These are phyloP conservation scores for Prunus padus DNA, from an alignment of 306 rosid species.

Conservation along the genomic window DNA sequence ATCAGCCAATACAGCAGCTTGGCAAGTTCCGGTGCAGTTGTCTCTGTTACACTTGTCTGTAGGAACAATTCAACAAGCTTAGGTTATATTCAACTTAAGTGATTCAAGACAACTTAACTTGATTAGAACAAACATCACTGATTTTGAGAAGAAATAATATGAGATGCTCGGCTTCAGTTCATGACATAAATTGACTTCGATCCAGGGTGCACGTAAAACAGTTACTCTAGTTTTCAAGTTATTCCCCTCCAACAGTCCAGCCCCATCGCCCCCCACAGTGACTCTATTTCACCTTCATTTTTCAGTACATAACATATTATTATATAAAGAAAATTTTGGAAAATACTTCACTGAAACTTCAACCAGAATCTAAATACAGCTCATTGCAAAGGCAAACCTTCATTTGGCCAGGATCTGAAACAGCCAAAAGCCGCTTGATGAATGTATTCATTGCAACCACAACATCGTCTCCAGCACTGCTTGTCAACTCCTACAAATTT, in stretches of 20 bases:
- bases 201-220: not conserved
- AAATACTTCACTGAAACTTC: not conserved
- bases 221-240: not conserved
- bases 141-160: not conserved
- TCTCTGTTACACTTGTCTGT: constrained; percentile 73
- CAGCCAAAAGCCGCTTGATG: constrained; percentile 91
- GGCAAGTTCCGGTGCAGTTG: constrained; percentile 81
- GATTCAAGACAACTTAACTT: not conserved
- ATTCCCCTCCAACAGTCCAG: not conserved
- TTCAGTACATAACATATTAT: not conserved
- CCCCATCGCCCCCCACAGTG: not conserved
- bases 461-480: constrained; percentile 95
- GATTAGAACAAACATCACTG: not conserved
- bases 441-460: constrained; percentile 91
- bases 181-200: not conserved
- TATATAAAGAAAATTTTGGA: not conserved
- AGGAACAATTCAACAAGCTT: constrained; percentile 5
- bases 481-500: constrained; percentile 71
- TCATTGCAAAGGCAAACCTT: constrained; percentile 50
- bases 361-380: not conserved
- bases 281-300: not conserved
- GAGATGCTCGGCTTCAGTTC: not conserved
- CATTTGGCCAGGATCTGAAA: constrained; percentile 84
- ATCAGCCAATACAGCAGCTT: constrained; percentile 91
- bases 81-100: not conserved